Conservation (phyloP, 441 rosid genomes). For the Eutrema salsugineum region DNA sequence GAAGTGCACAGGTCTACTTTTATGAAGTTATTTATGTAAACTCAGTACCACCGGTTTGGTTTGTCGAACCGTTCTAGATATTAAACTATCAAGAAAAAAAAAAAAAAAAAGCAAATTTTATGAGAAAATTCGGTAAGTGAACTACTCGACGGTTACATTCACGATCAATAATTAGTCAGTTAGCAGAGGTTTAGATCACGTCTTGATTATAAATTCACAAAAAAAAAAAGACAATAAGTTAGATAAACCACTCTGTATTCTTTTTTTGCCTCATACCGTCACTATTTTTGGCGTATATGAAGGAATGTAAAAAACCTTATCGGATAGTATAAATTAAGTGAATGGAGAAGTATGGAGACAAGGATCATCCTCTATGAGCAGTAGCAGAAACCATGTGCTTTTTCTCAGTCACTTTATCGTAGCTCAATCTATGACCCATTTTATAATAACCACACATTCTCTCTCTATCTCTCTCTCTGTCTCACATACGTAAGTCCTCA, state of each 20-base stretch:
- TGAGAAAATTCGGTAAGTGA: no score
- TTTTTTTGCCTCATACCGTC: not conserved
- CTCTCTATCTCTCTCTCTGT: constrained; percentile 11
- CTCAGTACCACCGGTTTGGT: no score
- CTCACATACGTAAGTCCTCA: not conserved
- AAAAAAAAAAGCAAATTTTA: no score
- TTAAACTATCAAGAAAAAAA: no score
- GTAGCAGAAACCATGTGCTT: constrained; percentile 34
- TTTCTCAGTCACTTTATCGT: constrained; percentile 8
- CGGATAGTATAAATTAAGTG: constrained; percentile 19
- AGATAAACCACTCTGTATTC: not conserved
- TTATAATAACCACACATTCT: constrained; percentile 16
- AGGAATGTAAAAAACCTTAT: constrained; percentile 23
- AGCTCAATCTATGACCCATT: constrained; percentile 23
- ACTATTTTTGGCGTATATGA: constrained; percentile 21
- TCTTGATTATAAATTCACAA: no score
- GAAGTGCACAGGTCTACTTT: no score
- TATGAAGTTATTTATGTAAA: no score
- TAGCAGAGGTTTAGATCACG: no score
- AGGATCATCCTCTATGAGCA: constrained; percentile 13
- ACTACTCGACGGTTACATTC: no score
- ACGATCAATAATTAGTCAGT: no score
- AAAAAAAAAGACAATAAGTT: not conserved
- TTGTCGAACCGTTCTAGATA: no score
- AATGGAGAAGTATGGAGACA: constrained; percentile 27